Conservation (phyloP, 2,329 filamentous ascomycete species). For the Neonectria faginata region DNA sequence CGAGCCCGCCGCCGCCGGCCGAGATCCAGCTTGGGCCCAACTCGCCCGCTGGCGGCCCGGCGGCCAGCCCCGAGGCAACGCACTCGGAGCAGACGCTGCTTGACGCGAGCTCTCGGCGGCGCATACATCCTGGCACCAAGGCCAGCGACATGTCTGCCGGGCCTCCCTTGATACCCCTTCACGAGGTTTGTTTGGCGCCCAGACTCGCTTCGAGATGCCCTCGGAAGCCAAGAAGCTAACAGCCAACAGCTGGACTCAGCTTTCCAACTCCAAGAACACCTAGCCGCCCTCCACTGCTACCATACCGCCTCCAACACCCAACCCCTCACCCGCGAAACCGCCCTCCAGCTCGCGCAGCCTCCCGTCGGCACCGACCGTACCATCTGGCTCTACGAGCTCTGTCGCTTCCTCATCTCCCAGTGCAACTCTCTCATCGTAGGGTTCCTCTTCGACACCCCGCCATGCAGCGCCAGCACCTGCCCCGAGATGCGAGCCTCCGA, state of each 20-base stretch:
- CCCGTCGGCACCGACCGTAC: constrained; percentile 86
- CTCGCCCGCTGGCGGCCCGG: constrained; percentile 73
- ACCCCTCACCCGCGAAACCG: constrained; percentile 81
- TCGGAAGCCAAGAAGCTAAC: constrained; percentile 28
- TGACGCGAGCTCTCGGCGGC: constrained; percentile 80
- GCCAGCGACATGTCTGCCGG: constrained; percentile 93
- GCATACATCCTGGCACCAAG: constrained; percentile 93
- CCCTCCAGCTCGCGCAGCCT: constrained; percentile 80
- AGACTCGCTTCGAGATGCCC: not conserved
- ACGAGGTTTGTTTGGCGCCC: constrained; percentile 71
- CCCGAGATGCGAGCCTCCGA: constrained; percentile 98
- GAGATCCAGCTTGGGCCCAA: constrained; percentile 91
- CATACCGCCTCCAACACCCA: constrained; percentile 76
- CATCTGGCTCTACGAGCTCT: constrained; percentile 98
- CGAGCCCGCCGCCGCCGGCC: constrained; percentile 92
- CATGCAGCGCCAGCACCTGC: constrained; percentile 89
- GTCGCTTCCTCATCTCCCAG: constrained; percentile 93
- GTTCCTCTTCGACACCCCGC: constrained; percentile 89
- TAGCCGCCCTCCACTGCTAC: constrained; percentile 89
- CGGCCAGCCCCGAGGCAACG: constrained; percentile 67
- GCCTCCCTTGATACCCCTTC: constrained; percentile 86
- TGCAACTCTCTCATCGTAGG: constrained; percentile 93
- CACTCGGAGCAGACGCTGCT: constrained; percentile 73
- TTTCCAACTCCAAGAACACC: constrained; percentile 96
- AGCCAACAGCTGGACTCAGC: constrained; percentile 85